Conservation (phyloP, 1,139 yeast species). For the Sugiyamaella paludigena region DNA sequence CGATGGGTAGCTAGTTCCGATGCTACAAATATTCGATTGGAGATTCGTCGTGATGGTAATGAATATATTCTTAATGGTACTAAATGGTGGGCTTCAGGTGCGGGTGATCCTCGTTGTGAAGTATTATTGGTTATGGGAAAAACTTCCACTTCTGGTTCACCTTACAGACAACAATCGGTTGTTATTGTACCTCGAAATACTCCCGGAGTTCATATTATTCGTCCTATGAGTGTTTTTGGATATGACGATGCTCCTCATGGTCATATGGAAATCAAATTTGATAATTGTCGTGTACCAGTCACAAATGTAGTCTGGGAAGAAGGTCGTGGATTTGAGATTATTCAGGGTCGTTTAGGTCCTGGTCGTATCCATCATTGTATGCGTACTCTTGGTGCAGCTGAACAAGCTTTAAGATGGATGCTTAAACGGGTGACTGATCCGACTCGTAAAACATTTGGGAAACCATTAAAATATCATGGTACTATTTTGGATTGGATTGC, state of each 20-base stretch:
- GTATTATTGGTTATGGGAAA: slow-evolving; percentile 67
- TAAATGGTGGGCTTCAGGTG: slow-evolving; percentile 77
- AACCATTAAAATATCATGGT: slow-evolving; percentile 54
- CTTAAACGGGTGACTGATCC: slow-evolving; percentile 52
- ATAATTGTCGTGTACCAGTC: slow-evolving; percentile 51
- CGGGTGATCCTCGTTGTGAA: slow-evolving; percentile 65
- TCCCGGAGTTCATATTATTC: slow-evolving; percentile 52
- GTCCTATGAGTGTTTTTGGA: slow-evolving; percentile 61
- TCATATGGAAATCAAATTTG: slow-evolving; percentile 61
- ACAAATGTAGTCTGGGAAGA: slow-evolving; percentile 43
- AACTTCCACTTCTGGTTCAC: slow-evolving; percentile 38
- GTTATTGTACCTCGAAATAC: slow-evolving; percentile 56
- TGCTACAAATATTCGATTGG: slow-evolving; percentile 59
- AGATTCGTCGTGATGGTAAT: slow-evolving; percentile 48
- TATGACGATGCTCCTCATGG: slow-evolving; percentile 77
- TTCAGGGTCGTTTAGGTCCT: slow-evolving; percentile 70
- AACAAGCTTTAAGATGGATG: slow-evolving; percentile 54
- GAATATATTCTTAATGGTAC: slow-evolving; percentile 60
- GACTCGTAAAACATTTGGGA: slow-evolving; percentile 56
- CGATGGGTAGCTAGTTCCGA: slow-evolving; percentile 64
- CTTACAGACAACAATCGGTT: slow-evolving; percentile 60
- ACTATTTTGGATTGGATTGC: slow-evolving; percentile 53
- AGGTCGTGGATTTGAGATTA: slow-evolving; percentile 66
- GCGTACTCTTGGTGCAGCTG: slow-evolving; percentile 67
- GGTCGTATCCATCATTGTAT: slow-evolving; percentile 76